Evolutionary conservation across 75 land plant genomes (phyloP), one percentile per base, ranked within the genome.

Genomic region (Picea glauca): DNA sequence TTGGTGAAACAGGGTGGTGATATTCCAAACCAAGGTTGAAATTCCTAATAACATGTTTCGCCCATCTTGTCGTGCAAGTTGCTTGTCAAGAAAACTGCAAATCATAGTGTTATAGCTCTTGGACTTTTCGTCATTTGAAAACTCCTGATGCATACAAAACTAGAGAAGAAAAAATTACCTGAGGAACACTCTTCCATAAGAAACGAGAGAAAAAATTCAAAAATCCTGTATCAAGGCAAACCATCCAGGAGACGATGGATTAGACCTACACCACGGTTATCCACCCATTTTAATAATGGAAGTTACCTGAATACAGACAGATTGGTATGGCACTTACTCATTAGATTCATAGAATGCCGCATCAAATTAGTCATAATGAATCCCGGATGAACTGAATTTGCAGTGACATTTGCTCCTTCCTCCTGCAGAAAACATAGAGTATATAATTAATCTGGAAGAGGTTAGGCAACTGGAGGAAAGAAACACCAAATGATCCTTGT

Each of bases 371-470:
- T 90, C 87, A 82, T 85, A 14, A 90, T 88, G 21, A 83, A 35
- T 5, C 91, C 91, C 23, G 91, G 91, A 79, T 90, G 90, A 59
- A 87, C 84, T 32, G 90, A 73, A 73, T 90, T 90, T 58, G 65
- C 85, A 3, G 87, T 90, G 20, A 90, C 79, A 66, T 90, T 85
- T 31, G 82, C 90, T 5, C 84, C 89, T 58, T 83, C 85, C 26
- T 80, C 81, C 91, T 90, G 84, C 13, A 9, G 56, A 9, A 9
- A 50, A 50, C 0, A 50, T 50, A 50, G 12, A 50, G 12, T 9
- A 50, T 50, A 50, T 50, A 50, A 50, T 50, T 50, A 50, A 50
- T 50, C 56, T 50, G 1, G 56, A 50, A 9, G 56, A 50, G 12
- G 56, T 13, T 1, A 8, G 56, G 56, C 56, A 50, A 50, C 11